Evolutionary conservation across 2,329 filamentous ascomycete genomes (phyloP), one percentile per base, ranked within the genome.

Genomic region (Talaromyces sp.): DNA sequence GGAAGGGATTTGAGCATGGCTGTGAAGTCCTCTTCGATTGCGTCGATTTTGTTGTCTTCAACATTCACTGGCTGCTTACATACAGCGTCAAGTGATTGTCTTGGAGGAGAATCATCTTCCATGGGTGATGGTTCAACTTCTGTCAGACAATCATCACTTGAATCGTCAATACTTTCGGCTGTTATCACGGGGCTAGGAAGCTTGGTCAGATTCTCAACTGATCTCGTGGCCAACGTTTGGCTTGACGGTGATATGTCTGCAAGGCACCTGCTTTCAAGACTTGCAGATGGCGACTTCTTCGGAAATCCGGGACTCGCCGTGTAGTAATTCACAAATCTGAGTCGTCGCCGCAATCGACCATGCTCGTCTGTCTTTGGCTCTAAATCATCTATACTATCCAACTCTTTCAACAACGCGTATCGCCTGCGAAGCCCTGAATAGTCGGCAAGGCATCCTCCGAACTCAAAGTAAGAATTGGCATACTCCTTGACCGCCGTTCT

Each of bases 261-360:
- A 23, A 28, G 21, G 18, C 12, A n/a, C 25, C 21, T 33, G 11
- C 23, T 18, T 1, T 46, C 14, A n/a, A 46, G 16, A 14, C 37
- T 48, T 23, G 16, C 31, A 5, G 50, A 39, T 9, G 56, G 57
- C 7, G 44, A 56, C 28, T 59, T 58, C 28, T 57, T 64, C 25
- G 63, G 63, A 37, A 60, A 64, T 21, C 92, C 92, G 9, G 89
- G 88, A 67, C 90, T 92, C n/a, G 90, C 84, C 1, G 92, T 96
- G 72, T 93, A 96, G 73, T 96, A 96, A 72, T 96, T 96, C 63
- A 91, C 82, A 69, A 96, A 96, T 16, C 92, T 84, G 11, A 95
- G 84, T 59, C 88, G 66, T 65, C 70, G 54, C 58, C 68, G 58
- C 67, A 66, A 23, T 64, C 69, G n/a, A 67, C 72, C 68, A 70